These are phyloP conservation scores for Phoenix dactylifera DNA, from an alignment of 176 grass and related monocot genomes.

Conservation along the genomic window DNA sequence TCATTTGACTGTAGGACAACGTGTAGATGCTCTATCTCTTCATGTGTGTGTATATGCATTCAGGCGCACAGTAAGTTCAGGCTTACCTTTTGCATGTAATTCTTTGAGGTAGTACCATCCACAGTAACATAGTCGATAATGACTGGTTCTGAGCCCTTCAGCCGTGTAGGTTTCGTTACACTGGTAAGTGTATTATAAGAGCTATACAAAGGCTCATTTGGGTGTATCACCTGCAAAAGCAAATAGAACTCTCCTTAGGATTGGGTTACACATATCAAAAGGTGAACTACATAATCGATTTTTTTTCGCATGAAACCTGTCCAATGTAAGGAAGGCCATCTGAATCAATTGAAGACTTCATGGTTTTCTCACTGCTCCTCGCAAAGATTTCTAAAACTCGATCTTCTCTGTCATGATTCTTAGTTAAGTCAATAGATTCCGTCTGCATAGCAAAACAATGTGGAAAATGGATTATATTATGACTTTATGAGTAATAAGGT, in stretches of 20 bases:
- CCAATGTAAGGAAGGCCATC: slow-evolving; percentile 92
- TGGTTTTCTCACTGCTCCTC: slow-evolving; percentile 48
- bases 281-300: no score
- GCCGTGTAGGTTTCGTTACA: slow-evolving; percentile 33
- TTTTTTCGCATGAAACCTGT: slow-evolving; percentile 22
- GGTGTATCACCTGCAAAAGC: slow-evolving; percentile 56
- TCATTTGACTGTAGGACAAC: no score
- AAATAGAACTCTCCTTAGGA: background rate
- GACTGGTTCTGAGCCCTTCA: slow-evolving; percentile 75
- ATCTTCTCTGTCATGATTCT: slow-evolving; percentile 43
- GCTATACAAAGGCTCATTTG: slow-evolving; percentile 66
- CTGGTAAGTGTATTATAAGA: slow-evolving; percentile 65
- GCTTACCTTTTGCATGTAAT: slow-evolving; percentile 60
- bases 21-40: no score
- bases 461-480: background rate
- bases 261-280: no score
- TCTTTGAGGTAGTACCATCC: slow-evolving; percentile 62
- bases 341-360: slow-evolving; percentile 39
- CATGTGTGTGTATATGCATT: no score
- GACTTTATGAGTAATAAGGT: no score
- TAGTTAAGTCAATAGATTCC: slow-evolving; percentile 68
- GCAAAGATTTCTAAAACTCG: slow-evolving; percentile 52
- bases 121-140: slow-evolving; percentile 76
- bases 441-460: slow-evolving; percentile 44
- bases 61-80: slow-evolving; percentile 3